Conservation (phyloP, 768 basidiomycete genomes). For the Lyophyllum atratum region DNA sequence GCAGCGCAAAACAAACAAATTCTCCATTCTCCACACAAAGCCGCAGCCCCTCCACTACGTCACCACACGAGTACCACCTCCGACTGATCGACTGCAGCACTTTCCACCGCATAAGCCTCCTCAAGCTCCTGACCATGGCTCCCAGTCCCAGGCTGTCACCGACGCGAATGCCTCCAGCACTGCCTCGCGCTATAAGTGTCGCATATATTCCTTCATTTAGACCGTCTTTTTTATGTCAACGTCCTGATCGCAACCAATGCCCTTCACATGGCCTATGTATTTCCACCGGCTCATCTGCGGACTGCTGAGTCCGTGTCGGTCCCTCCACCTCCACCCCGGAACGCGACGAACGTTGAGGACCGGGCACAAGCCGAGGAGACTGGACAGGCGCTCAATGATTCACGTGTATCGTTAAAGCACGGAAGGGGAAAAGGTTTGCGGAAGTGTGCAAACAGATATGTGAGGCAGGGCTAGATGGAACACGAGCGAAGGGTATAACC, state of each 20-base stretch:
- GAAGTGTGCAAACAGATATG: conserved; percentile 75
- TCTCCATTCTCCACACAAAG: too few relatives aligned
- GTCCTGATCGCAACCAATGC: conserved; percentile 24
- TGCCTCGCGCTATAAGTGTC: too few relatives aligned
- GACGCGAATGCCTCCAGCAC: too few relatives aligned
- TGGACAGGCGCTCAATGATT: conserved; percentile 23
- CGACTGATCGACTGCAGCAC: too few relatives aligned
- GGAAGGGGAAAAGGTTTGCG: conserved; percentile 53
- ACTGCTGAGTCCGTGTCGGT: conserved; percentile 42
- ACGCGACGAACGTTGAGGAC: conserved; percentile 39
- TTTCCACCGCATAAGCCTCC: too few relatives aligned
- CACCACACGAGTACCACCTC: too few relatives aligned
- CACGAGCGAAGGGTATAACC: conserved; percentile 52
- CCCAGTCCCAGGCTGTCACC: too few relatives aligned
- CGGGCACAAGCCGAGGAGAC: conserved; percentile 25
- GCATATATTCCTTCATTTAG: too few relatives aligned
- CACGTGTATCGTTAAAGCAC: conserved; percentile 33
- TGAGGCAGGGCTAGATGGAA: conserved; percentile 33
- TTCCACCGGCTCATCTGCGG: conserved; percentile 55
- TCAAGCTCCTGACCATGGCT: too few relatives aligned
- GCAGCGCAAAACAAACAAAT: too few relatives aligned
- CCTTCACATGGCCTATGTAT: conserved; percentile 39
- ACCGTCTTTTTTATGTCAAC: too few relatives aligned
- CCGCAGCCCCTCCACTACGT: too few relatives aligned
- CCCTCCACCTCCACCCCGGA: conserved; percentile 29